Percentiles rank a stretch among this genome's conserved stretches.
Evolutionary conservation across 352 stramenopile species (phyloP).

Genomic region (Peronospora farinosa): DNA sequence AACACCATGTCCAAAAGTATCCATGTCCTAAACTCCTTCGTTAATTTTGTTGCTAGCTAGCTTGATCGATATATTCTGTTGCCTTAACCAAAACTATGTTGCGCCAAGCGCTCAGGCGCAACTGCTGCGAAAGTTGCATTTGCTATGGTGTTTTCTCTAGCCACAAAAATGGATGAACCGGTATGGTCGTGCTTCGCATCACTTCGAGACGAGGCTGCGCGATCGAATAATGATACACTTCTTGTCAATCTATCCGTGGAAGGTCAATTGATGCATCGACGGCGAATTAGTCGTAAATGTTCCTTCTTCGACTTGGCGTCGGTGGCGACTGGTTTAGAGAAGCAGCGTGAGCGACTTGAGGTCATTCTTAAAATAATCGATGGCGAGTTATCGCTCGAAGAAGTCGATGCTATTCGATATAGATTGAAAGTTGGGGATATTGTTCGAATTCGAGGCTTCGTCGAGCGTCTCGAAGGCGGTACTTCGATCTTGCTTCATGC

Average conservation of each 20-base stretch:
- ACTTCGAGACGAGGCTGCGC: conserved; percentile 35
- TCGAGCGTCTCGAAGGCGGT: conserved; percentile 34
- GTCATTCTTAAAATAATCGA: conserved; percentile 78
- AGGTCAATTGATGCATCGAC: conserved; percentile 69
- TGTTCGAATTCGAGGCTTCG: conserved; percentile 50
- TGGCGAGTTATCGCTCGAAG: conserved; percentile 49
- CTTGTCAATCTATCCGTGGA: conserved; percentile 44
- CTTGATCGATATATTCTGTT: no score
- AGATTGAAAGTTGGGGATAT: conserved; percentile 61
- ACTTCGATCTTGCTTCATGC: conserved; percentile 40
- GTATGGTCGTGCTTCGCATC: conserved; percentile 46
- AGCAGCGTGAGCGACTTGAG: conserved; percentile 42
- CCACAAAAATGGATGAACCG: conserved; percentile 9
- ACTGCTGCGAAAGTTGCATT: no score
- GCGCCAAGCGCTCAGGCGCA: no score
- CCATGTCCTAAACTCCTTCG: no score
- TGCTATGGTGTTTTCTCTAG: no score
- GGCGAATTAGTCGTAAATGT: conserved; percentile 64
- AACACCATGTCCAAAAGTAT: no score
- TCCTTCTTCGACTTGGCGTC: conserved; percentile 72
- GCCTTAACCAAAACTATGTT: no score
- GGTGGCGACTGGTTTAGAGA: conserved; percentile 9
- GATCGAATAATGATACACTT: conserved; percentile 18
- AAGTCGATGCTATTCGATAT: conserved; percentile 60
- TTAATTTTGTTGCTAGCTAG: no score